Percentiles rank a stretch among this genome's conserved stretches.
phyloP scores from a whole-genome alignment of 768 basidiomycete species.

The Boletus subparvulus region DNA sequence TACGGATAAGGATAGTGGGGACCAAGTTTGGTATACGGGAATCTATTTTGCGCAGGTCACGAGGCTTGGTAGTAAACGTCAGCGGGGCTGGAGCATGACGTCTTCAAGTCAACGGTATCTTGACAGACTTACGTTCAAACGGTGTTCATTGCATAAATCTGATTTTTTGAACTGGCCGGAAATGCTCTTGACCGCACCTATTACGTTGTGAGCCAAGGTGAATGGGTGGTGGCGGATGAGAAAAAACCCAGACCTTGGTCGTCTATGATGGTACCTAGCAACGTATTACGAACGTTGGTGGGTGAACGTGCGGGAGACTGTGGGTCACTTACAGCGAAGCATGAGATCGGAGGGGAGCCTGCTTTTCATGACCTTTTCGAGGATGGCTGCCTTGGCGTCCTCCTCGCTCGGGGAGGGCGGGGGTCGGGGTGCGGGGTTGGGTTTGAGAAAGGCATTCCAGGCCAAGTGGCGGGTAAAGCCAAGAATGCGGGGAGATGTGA shows the following conservation, averaged over 20 bases:
- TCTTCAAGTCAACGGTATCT: slow-evolving; percentile 10
- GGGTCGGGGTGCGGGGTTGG: not conserved
- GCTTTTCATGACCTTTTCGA: slow-evolving; percentile 85
- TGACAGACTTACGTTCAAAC: slow-evolving; percentile 72
- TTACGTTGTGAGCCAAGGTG: slow-evolving; percentile 26
- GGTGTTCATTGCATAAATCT: slow-evolving; percentile 84
- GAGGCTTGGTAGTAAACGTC: slow-evolving; percentile 55
- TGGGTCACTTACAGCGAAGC: slow-evolving; percentile 73
- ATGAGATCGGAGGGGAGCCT: slow-evolving; percentile 87
- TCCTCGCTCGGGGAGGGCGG: slow-evolving; percentile 49
- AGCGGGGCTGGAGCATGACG: slow-evolving; percentile 22
- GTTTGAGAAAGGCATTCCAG: slow-evolving; percentile 29
- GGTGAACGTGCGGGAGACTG: slow-evolving; percentile 5
- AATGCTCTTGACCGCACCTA: slow-evolving; percentile 84
- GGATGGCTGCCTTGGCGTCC: slow-evolving; percentile 70
- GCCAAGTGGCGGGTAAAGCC: slow-evolving; percentile 16
- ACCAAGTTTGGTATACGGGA: slow-evolving; percentile 92
- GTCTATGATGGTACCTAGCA: slow-evolving; percentile 82
- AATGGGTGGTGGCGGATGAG: slow-evolving; percentile 5
- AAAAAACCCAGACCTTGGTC: slow-evolving; percentile 58
- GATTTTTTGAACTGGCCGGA: slow-evolving; percentile 89
- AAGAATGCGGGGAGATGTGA: not conserved
- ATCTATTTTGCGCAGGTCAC: slow-evolving; percentile 96
- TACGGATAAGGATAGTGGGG: slow-evolving; percentile 88
- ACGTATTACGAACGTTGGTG: slow-evolving; percentile 20